A percentile compares a stretch with the other conserved stretches of the same genome.
Conservation (phyloP, 306 rosid species). For the Lathyrus tuberosus region DNA sequence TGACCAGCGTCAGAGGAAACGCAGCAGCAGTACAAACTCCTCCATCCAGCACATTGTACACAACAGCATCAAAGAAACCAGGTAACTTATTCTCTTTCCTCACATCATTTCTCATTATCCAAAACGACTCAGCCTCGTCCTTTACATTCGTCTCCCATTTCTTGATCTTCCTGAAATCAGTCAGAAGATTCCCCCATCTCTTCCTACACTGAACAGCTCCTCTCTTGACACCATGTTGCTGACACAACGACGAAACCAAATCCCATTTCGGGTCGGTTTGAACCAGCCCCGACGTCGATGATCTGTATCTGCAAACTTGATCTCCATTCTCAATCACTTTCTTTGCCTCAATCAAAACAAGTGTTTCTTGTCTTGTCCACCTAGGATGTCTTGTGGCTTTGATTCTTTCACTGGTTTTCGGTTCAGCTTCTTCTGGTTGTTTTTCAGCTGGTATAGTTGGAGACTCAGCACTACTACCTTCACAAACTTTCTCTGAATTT, state of each 20-base stretch:
- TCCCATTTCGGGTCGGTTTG: conserved; percentile 55
- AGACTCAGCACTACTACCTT: conserved; percentile 29
- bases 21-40: conserved; percentile 42
- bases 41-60: conserved; percentile 48
- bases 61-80: conserved; percentile 51
- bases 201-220: conserved; percentile 57
- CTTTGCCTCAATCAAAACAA: conserved; percentile 55
- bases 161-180: conserved; percentile 59
- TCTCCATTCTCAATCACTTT: conserved; percentile 50
- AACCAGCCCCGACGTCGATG: conserved; percentile 20
- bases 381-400: conserved; percentile 58
- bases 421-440: conserved; percentile 26
- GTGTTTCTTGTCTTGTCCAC: conserved; percentile 55
- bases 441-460: conserved; percentile 35
- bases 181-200: conserved; percentile 56
- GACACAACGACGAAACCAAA: conserved; percentile 47
- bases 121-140: conserved; percentile 47
- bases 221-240: conserved; percentile 52
- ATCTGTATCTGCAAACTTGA: conserved; percentile 22
- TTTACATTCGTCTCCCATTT: conserved; percentile 45
- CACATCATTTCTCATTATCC: conserved; percentile 53
- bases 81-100: conserved; percentile 52
- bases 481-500: conserved; percentile 42
- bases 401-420: conserved; percentile 26
- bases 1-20: conserved; percentile 45